These are phyloP conservation scores for Microbotryum intermedium DNA, from an alignment of 1,284 basidiomycete genomes.

Conservation along the genomic window DNA sequence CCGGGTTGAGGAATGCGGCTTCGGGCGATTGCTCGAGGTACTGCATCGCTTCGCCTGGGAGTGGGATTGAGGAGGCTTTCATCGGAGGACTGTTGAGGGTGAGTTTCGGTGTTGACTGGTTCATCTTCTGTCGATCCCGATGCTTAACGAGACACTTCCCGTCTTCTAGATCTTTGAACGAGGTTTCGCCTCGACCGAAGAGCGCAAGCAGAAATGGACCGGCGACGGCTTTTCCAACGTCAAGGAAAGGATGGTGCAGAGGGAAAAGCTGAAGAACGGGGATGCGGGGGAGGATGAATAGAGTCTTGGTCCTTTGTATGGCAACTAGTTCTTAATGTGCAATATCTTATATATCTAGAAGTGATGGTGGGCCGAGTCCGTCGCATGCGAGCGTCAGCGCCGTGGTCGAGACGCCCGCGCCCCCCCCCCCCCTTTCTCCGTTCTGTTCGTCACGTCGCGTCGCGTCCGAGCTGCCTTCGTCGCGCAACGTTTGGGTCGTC, in stretches of 20 bases:
- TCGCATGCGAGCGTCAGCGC: no score
- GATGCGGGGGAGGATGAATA: background rate
- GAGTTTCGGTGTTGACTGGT: background rate
- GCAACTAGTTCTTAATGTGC: background rate
- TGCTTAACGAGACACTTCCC: background rate
- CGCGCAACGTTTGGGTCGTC: no score
- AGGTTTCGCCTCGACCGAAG: background rate
- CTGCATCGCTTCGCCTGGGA: conserved; percentile 33
- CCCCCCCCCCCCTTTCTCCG: background rate
- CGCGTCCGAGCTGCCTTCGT: background rate
- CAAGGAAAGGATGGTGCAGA: conserved; percentile 4
- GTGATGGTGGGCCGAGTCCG: background rate
- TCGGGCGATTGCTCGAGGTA: conserved; percentile 32
- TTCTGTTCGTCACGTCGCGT: background rate
- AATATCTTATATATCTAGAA: background rate
- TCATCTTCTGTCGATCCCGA: background rate
- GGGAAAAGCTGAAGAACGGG: background rate
- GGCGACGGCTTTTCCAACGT: conserved; percentile 14
- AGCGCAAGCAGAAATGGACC: conserved; percentile 10
- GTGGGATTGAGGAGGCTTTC: conserved; percentile 32
- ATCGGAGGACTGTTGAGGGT: conserved; percentile 29
- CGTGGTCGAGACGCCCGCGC: no score
- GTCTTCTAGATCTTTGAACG: background rate
- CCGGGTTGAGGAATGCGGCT: conserved; percentile 8
- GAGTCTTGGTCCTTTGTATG: background rate